These are phyloP conservation scores for Apostasia shenzhenica DNA, from an alignment of 106 monocot genomes.

Conservation along the genomic window DNA sequence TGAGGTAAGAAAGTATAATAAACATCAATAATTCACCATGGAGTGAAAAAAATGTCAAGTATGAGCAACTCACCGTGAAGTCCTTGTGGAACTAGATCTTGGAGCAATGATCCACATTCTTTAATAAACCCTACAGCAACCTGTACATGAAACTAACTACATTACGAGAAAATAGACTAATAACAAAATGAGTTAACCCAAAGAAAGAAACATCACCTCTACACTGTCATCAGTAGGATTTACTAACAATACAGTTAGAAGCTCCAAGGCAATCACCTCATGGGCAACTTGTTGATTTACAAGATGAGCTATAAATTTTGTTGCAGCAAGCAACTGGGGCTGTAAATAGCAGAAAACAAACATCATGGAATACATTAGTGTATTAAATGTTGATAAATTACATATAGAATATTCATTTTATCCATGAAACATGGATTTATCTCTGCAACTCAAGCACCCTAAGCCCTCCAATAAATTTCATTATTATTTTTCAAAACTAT, in stretches of 20 bases:
- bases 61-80: slow-evolving; percentile 60
- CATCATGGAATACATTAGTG: not conserved
- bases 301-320: slow-evolving; percentile 91
- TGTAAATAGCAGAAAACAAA: slow-evolving; percentile 13
- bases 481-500: too few species aligned
- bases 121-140: slow-evolving; percentile 97
- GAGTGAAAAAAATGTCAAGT: not conserved
- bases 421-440: too few species aligned
- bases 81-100: slow-evolving; percentile 76
- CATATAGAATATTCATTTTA: too few species aligned
- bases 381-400: too few species aligned
- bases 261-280: slow-evolving; percentile 82
- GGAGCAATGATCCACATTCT: slow-evolving; percentile 91
- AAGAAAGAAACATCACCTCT: slow-evolving; percentile 40
- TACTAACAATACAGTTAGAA: slow-evolving; percentile 76
- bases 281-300: slow-evolving; percentile 95
- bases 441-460: too few species aligned
- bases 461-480: too few species aligned
- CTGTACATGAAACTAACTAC: slow-evolving; percentile 17
- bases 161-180: not conserved
- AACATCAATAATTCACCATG: too few species aligned
- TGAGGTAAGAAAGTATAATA: too few species aligned
- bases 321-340: slow-evolving; percentile 89
- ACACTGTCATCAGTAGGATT: slow-evolving; percentile 97
- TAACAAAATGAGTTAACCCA: not conserved